Evolutionary conservation across 192 early-diverging fungal genomes (phyloP).

Genomic region (Geranomyces michiganensis): DNA sequence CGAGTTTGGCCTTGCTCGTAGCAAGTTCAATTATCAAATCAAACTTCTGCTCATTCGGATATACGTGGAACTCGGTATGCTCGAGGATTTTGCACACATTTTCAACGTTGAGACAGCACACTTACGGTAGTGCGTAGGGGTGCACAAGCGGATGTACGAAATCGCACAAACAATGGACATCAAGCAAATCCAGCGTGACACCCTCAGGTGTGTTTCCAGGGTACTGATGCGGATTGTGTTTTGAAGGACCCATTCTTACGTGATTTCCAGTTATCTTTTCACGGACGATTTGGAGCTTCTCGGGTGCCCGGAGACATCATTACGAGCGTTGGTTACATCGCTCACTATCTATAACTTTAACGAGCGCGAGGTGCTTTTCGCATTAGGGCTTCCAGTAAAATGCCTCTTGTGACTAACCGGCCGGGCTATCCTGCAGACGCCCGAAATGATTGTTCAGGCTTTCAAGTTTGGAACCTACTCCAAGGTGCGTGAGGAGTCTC

Average conservation of each 20-base stretch:
- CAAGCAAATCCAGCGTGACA: conserved; percentile 92
- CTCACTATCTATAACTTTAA: conserved; percentile 78
- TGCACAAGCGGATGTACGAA: conserved; percentile 49
- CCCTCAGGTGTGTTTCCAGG: conserved; percentile 65
- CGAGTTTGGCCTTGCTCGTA: conserved; percentile 73
- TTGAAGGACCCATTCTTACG: too few species aligned
- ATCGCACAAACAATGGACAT: conserved; percentile 77
- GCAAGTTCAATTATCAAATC: conserved; percentile 82
- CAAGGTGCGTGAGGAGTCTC: conserved; percentile 55
- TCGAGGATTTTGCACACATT: background rate
- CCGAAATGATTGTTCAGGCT: conserved; percentile 83
- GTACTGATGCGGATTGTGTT: too few species aligned
- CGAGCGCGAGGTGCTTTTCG: conserved; percentile 63
- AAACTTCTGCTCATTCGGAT: conserved; percentile 85
- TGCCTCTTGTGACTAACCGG: background rate
- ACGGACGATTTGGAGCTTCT: conserved; percentile 61
- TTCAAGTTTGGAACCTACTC: conserved; percentile 86
- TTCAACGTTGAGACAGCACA: conserved; percentile 7
- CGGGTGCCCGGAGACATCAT: conserved; percentile 55
- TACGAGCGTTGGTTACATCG: conserved; percentile 58
- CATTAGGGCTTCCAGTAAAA: background rate
- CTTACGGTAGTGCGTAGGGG: background rate
- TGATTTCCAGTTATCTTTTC: conserved; percentile 72
- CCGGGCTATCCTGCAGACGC: conserved; percentile 55
- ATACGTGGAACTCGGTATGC: conserved; percentile 71